Base-by-base conservation (phyloP, 768 basidiomycete species). In the Termitomyces sp. region DNA sequence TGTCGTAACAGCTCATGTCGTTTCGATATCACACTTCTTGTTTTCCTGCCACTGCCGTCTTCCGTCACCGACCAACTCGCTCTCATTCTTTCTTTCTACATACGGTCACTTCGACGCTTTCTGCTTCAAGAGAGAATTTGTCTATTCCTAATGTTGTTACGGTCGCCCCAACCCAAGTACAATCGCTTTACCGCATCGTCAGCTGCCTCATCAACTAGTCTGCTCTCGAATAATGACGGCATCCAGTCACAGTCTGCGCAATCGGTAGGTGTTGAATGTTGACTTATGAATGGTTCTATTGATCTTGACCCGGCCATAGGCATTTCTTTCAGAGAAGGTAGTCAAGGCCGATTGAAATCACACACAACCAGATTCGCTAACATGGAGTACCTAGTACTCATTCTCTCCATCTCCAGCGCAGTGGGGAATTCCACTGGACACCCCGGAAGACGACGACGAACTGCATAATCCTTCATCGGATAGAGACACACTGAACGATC, bases 401-500 rank as follows among this genome's bases (percentile, higher is more conserved):
- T 66, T 81, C 47, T 66, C 76, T 6, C 70, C 77, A 59, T 82
- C 84, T 25, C 79, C 82, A 1, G 76, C 77, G 32, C 75, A 82
- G 76, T 86, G 84, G 70, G 74, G 79, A 4, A 67, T 75, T 42
- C 76, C 67, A 34, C 68, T 81, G 63, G 75, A 77, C 45, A 68
- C 66, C 0, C 76, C 78, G n/a, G 87, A 89, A 58, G 76, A 81
- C 0, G 87, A 89, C 63, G 88, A 89, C 67, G 73, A 78, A 54
- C 77, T 89, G 3, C 88, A 89, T 66, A 85, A 83, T 64, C 88
- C 88, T 0, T 82, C 86, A 70, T 82, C 85, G 4, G 75, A 68
- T 37, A 77, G 83, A 20, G 83, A 87, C 63, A 68, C 77, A 49
- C 79, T 78, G 66, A 79, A 77, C n/a, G 85, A 88, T 69, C 71